Evolutionary conservation across 257 asterid genomes (phyloP).

Genomic region (Paulownia fortunei): DNA sequence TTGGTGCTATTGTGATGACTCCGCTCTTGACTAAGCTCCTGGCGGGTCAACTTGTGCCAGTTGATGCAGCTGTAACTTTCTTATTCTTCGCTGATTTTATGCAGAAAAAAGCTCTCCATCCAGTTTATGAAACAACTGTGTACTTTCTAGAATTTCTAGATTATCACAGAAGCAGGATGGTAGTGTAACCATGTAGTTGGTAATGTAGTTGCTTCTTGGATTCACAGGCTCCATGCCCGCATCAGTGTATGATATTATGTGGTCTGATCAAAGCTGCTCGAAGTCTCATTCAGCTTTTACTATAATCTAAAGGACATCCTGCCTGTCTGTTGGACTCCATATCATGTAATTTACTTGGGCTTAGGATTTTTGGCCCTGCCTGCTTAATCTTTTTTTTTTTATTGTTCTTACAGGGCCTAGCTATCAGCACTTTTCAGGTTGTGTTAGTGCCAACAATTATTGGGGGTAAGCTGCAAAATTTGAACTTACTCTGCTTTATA

Average conservation of each 20-base stretch:
- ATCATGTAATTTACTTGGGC: background rate
- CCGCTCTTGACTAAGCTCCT: constrained; percentile 93
- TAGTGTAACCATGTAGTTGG: background rate
- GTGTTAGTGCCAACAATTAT: constrained; percentile 91
- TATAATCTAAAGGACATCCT: background rate
- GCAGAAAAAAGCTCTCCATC: background rate
- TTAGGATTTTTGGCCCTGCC: background rate
- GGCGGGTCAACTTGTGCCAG: constrained; percentile 99
- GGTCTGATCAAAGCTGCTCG: background rate
- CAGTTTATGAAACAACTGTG: constrained; percentile 2
- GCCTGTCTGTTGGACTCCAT: background rate
- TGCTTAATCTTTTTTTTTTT: constrained; percentile 13
- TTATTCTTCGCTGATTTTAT: background rate
- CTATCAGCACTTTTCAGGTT: constrained; percentile 94
- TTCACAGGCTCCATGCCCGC: background rate
- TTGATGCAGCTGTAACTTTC: constrained; percentile 92
- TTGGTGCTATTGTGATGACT: constrained; percentile 95
- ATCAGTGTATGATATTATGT: background rate
- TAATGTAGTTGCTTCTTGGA: constrained; percentile 19
- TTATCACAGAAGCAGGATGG: background rate
- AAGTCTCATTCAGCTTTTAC: background rate
- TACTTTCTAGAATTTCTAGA: constrained; percentile 20
- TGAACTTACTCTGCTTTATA: constrained; percentile 8
- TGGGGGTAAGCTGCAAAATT: constrained; percentile 71
- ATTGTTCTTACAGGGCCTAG: constrained; percentile 75